phyloP scores from a whole-genome alignment of 768 basidiomycete genomes.

The Flagelloscypha sp. region DNA sequence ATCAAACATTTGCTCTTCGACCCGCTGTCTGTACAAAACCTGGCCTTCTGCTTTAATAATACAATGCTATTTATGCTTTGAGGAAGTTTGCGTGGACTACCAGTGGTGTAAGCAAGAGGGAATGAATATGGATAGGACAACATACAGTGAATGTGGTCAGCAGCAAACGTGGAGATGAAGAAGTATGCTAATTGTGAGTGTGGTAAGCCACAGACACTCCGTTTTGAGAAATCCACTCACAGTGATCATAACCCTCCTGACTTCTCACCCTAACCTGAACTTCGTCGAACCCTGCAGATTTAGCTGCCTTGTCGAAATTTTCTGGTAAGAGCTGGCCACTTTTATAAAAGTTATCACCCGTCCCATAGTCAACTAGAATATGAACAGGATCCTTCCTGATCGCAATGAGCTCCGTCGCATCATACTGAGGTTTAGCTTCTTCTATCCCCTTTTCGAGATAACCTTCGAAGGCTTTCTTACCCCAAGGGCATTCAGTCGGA shows the following conservation, averaged over 20 bases:
- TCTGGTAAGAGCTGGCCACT: slow-evolving; percentile 87
- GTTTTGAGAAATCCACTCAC: slow-evolving; percentile 86
- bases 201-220: slow-evolving; percentile 15
- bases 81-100: slow-evolving; percentile 84
- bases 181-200: background rate
- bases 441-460: slow-evolving; percentile 72
- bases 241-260: slow-evolving; percentile 83
- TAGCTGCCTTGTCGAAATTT: slow-evolving; percentile 73
- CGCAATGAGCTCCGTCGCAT: slow-evolving; percentile 77
- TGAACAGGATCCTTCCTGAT: slow-evolving; percentile 56
- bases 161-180: slow-evolving; percentile 74
- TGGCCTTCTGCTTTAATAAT: too few relatives aligned
- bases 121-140: slow-evolving; percentile 12
- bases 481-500: slow-evolving; percentile 84
- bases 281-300: slow-evolving; percentile 64
- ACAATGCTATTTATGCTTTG: slow-evolving; percentile 43
- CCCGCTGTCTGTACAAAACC: too few relatives aligned
- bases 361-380: slow-evolving; percentile 84
- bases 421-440: slow-evolving; percentile 69
- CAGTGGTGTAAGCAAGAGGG: slow-evolving; percentile 13
- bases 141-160: slow-evolving; percentile 86
- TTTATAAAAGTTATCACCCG: slow-evolving; percentile 74
- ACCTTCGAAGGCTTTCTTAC: slow-evolving; percentile 81
- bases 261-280: slow-evolving; percentile 69
- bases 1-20: too few relatives aligned